Evolutionary conservation across 73 alveolate genomes (phyloP).

Genomic region (Paramecium octaurelia): DNA sequence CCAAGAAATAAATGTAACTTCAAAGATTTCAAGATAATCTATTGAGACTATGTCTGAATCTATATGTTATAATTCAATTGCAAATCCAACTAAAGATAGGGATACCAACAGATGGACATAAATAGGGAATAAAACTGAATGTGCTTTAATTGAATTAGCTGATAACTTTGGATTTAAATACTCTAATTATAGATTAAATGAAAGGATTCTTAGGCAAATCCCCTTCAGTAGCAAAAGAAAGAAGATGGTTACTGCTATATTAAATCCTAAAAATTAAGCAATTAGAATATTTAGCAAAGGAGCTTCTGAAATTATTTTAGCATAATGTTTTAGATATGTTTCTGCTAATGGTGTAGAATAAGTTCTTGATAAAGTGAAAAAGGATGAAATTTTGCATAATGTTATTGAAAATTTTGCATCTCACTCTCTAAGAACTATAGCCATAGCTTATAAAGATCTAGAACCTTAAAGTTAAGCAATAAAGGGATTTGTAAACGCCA

Average conservation of each 20-base stretch:
- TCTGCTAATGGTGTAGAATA: conserved; percentile 68
- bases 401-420: conserved; percentile 79
- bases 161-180: conserved; percentile 52
- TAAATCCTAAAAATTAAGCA: conserved; percentile 64
- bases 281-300: conserved; percentile 80
- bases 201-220: conserved; percentile 44
- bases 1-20: neutral
- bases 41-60: conserved; percentile 53
- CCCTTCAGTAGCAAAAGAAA: conserved; percentile 92
- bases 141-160: conserved; percentile 66
- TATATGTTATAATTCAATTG: conserved; percentile 50
- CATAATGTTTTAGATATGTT: conserved; percentile 68
- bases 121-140: conserved; percentile 78
- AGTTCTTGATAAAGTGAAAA: conserved; percentile 46
- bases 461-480: neutral
- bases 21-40: neutral
- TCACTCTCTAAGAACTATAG: conserved; percentile 76
- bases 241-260: conserved; percentile 90
- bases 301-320: conserved; percentile 84
- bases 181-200: conserved; percentile 5
- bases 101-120: conserved; percentile 55
- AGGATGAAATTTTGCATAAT: conserved; percentile 56
- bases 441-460: conserved; percentile 81
- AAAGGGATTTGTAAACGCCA: neutral
- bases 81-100: conserved; percentile 61